Conservation (phyloP, 2,329 filamentous ascomycete species). For the Alternaria sp. region DNA sequence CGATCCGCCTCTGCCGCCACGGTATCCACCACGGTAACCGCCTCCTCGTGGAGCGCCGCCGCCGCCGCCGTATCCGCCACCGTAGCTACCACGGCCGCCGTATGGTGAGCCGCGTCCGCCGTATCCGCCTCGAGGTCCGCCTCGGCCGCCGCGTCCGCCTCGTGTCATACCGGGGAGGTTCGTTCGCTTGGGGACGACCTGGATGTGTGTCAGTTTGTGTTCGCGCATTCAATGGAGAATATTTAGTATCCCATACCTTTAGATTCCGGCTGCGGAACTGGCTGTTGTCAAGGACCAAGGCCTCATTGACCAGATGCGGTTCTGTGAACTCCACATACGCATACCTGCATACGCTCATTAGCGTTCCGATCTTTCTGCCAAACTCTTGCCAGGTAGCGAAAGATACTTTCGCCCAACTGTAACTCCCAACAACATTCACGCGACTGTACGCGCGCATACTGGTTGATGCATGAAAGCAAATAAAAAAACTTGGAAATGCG, state of each 20-base stretch:
- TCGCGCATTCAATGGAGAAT: not conserved
- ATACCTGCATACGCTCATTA: conserved; percentile 71
- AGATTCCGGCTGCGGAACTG: conserved; percentile 93
- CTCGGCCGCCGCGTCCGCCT: conserved; percentile 70
- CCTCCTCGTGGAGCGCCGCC: conserved; percentile 50
- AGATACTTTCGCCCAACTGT: conserved; percentile 22
- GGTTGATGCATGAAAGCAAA: not conserved
- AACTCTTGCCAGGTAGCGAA: conserved; percentile 65
- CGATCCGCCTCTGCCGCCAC: conserved; percentile 35
- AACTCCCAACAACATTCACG: not conserved
- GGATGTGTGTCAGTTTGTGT: conserved; percentile 22
- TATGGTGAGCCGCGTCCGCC: conserved; percentile 62
- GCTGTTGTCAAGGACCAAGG: conserved; percentile 94
- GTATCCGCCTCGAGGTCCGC: conserved; percentile 52
- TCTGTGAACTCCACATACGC: conserved; percentile 99
- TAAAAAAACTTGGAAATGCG: not conserved
- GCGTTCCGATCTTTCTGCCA: conserved; percentile 61
- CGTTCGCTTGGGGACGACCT: conserved; percentile 91
- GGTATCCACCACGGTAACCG: conserved; percentile 51
- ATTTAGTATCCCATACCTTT: conserved; percentile 67
- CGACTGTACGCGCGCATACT: not conserved
- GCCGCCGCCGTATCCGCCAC: conserved; percentile 42
- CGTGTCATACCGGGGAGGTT: conserved; percentile 95
- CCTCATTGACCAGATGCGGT: conserved; percentile 89
- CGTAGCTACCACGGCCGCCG: conserved; percentile 38